Evolutionary conservation across 768 basidiomycete genomes (phyloP).

Genomic region (Leccinum obscurum): DNA sequence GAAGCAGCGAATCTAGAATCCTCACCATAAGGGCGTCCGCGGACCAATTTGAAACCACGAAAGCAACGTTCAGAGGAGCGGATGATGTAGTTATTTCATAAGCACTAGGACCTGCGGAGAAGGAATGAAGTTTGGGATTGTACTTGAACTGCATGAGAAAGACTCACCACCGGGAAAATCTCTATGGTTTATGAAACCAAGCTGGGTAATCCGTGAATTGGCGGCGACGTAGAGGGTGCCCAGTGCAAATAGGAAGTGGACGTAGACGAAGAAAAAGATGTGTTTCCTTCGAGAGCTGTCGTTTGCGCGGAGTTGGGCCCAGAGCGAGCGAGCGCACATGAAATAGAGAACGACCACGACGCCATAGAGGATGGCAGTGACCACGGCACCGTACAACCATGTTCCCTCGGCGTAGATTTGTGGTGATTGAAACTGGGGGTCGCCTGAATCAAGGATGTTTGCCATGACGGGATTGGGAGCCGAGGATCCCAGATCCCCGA

Average conservation of each 20-base stretch:
- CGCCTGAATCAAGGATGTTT: neutral
- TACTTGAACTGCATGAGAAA: neutral
- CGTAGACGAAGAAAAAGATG: conserved; percentile 31
- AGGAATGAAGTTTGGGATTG: no score
- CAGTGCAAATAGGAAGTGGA: conserved; percentile 29
- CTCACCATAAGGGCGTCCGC: conserved; percentile 33
- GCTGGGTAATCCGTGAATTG: conserved; percentile 29
- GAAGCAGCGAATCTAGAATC: neutral
- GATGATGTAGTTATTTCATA: conserved; percentile 29
- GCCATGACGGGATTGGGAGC: conserved; percentile 17
- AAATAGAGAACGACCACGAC: conserved; percentile 25
- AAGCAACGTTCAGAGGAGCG: conserved; percentile 28
- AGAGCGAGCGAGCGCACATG: conserved; percentile 31
- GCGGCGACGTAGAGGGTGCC: conserved; percentile 29
- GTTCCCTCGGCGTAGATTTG: conserved; percentile 27
- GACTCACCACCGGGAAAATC: conserved; percentile 33
- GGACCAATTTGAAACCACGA: conserved; percentile 33
- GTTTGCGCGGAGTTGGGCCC: conserved; percentile 20
- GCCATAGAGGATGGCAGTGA: conserved; percentile 30
- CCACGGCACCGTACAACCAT: conserved; percentile 33
- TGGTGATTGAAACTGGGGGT: conserved; percentile 12
- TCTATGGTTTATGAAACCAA: conserved; percentile 33
- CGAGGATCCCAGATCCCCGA: neutral
- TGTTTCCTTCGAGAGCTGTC: conserved; percentile 17
- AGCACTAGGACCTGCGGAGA: conserved; percentile 22